Evolutionary conservation across 2,329 filamentous ascomycete species (phyloP).

Genomic region (Rugonectria rugulosa): DNA sequence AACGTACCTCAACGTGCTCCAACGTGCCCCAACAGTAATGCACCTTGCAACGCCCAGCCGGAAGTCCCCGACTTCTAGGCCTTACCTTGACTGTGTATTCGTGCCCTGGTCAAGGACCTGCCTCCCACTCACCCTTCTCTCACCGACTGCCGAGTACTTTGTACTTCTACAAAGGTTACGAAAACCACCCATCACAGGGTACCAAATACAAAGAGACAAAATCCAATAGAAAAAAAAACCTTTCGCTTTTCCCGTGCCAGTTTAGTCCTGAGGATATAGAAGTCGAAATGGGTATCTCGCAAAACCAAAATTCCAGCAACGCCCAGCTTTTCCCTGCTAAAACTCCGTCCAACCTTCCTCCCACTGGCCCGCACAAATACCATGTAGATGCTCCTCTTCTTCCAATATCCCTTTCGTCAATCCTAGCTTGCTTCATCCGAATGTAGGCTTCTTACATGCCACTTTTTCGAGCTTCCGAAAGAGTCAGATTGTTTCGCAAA

Average conservation of each 20-base stretch:
- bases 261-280: too few relatives aligned
- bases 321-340: conserved; percentile 2
- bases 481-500: conserved; percentile 20
- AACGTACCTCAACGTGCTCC: too few relatives aligned
- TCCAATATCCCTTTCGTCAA: background rate
- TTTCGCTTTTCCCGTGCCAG: background rate
- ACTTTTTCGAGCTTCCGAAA: too few relatives aligned
- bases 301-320: conserved; percentile 12
- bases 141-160: background rate
- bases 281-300: conserved; percentile 16
- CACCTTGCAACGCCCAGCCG: too few relatives aligned
- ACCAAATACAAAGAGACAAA: background rate
- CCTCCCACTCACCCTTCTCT: background rate
- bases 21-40: too few relatives aligned
- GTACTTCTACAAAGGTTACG: background rate
- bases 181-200: background rate
- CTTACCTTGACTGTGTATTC: too few relatives aligned
- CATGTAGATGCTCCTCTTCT: background rate
- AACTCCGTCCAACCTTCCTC: background rate
- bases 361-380: background rate
- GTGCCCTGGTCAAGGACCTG: too few relatives aligned
- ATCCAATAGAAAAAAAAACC: background rate
- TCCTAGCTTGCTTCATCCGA: too few relatives aligned
- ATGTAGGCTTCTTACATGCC: too few relatives aligned
- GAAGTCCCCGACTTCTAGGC: too few relatives aligned